Percentiles rank a stretch among this genome's conserved stretches.
phyloP scores from a whole-genome alignment of 345 rosid genomes.

The Cardamine occulta region DNA sequence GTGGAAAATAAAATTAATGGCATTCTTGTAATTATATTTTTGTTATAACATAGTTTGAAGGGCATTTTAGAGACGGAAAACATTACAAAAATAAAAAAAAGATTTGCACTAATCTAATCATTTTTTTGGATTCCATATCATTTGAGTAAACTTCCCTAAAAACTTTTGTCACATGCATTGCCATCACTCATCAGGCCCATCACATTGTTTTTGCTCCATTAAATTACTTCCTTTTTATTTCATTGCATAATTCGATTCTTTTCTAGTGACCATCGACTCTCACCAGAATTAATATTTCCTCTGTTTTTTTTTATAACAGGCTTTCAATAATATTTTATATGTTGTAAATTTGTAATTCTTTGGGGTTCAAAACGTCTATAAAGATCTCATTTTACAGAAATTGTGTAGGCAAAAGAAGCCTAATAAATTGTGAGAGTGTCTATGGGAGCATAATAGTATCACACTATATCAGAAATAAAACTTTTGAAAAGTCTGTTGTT shows the following conservation, averaged over 20 bases:
- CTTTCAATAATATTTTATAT: background rate
- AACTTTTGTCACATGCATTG: conserved; percentile 38
- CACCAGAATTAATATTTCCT: background rate
- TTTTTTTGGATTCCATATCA: too few relatives aligned
- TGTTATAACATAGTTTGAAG: too few relatives aligned
- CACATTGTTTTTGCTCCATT: conserved; percentile 5
- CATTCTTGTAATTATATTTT: too few relatives aligned
- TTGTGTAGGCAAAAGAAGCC: conserved; percentile 1
- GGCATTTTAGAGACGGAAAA: too few relatives aligned
- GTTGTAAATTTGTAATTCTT: background rate
- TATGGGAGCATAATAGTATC: background rate
- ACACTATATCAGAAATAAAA: background rate
- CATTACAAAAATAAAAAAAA: too few relatives aligned
- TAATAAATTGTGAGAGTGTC: background rate
- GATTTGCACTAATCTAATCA: too few relatives aligned
- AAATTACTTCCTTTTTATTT: too few relatives aligned
- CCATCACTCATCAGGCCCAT: conserved; percentile 30
- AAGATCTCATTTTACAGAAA: conserved; percentile 2
- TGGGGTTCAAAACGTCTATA: background rate
- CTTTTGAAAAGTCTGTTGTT: background rate
- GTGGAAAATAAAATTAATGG: too few relatives aligned
- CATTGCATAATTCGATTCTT: background rate
- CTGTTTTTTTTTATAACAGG: too few relatives aligned
- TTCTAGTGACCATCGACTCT: background rate
- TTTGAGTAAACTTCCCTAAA: too few relatives aligned